phyloP scores from a whole-genome alignment of 352 stramenopile species.

The Globisporangium rhizosaccharum region DNA sequence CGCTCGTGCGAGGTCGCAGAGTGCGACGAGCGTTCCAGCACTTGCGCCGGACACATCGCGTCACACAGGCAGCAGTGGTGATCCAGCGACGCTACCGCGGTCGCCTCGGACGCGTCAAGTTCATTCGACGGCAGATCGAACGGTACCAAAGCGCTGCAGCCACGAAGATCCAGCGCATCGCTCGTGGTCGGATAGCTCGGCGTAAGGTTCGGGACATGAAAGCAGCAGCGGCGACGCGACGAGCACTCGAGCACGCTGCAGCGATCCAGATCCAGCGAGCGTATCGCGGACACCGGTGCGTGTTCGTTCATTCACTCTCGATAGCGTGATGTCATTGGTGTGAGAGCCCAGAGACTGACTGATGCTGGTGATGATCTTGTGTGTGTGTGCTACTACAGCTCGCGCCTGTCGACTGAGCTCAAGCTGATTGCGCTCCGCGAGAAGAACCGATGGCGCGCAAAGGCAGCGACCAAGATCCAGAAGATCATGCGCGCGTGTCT shows the following conservation, averaged over 20 bases:
- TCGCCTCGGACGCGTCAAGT: conserved; percentile 54
- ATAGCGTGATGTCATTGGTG: not conserved
- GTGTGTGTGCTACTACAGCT: conserved; percentile 15
- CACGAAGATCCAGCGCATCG: conserved; percentile 52
- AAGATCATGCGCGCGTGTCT: conserved; percentile 39
- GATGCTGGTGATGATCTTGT: not conserved
- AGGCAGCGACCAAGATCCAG: conserved; percentile 68
- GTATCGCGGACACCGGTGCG: conserved; percentile 62
- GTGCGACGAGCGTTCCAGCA: conserved; percentile 26
- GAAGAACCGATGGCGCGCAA: conserved; percentile 40
- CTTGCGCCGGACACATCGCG: conserved; percentile 13
- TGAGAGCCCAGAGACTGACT: not conserved
- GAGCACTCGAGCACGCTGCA: conserved; percentile 29
- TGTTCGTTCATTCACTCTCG: not conserved
- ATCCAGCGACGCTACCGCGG: conserved; percentile 73
- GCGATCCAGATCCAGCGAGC: conserved; percentile 63
- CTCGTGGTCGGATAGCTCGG: conserved; percentile 31
- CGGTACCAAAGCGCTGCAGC: conserved; percentile 34
- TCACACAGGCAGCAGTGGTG: conserved; percentile 41
- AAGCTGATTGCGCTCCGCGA: conserved; percentile 59
- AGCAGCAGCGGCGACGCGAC: conserved; percentile 22
- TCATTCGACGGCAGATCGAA: conserved; percentile 55
- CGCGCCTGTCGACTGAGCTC: conserved; percentile 58
- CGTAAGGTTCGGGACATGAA: conserved; percentile 25
- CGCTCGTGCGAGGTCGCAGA: conserved; percentile 50